phyloP scores from a whole-genome alignment of 164 flowering plant species.

The Aristolochia californica region DNA sequence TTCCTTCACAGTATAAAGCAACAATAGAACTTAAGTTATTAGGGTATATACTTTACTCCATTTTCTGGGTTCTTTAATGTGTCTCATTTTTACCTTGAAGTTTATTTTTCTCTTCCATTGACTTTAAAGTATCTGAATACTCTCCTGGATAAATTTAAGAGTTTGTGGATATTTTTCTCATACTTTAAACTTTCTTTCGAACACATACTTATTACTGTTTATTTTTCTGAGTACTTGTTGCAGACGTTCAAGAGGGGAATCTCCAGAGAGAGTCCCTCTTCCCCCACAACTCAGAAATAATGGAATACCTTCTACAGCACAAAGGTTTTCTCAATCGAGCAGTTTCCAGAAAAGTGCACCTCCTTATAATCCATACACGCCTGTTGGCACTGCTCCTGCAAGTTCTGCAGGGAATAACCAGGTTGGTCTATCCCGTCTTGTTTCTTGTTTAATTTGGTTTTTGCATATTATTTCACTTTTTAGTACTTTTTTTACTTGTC shows the following conservation, averaged over 20 bases:
- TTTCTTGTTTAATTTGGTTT: neutral
- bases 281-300: slow-evolving; percentile 47
- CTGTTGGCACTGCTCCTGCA: slow-evolving; percentile 40
- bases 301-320: slow-evolving; percentile 19
- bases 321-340: slow-evolving; percentile 22
- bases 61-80: no score
- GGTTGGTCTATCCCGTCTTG: slow-evolving; percentile 1
- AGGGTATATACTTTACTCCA: slow-evolving; percentile 26
- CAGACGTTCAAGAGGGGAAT: slow-evolving; percentile 36
- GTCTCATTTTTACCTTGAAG: no score
- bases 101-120: no score
- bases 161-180: no score
- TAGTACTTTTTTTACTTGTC: neutral
- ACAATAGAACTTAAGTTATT: slow-evolving; percentile 51
- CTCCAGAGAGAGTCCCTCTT: slow-evolving; percentile 47
- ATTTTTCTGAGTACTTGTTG: neutral
- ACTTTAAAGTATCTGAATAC: no score
- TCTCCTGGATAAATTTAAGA: no score
- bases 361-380: slow-evolving; percentile 1
- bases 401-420: slow-evolving; percentile 20
- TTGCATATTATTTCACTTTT: neutral
- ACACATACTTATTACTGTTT: neutral
- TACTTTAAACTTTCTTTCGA: neutral
- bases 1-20: slow-evolving; percentile 77
- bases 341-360: slow-evolving; percentile 24